Evolutionary conservation across 768 basidiomycete species (phyloP), one percentile per base, ranked within the genome.

Genomic region (Serendipita vermifera): DNA sequence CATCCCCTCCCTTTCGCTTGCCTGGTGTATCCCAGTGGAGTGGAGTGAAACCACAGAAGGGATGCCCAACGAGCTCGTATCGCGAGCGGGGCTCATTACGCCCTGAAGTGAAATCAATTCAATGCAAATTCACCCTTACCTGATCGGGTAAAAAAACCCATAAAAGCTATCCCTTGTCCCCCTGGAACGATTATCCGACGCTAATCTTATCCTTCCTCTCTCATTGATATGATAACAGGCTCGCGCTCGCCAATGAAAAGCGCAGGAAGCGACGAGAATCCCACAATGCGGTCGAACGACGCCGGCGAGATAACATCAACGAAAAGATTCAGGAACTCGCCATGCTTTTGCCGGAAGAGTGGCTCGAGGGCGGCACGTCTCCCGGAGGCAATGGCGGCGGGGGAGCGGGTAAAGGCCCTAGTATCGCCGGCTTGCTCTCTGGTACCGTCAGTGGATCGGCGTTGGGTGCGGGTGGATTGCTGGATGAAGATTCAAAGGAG

Each of bases 251-350:
- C n/a, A 79, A 78, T 60, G 91, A 94, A 70, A 93, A 93, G 67
- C 71, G 90, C 2, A 71, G 88, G 2, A 72, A 87, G 33, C 70
- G 91, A 48, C 70, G 91, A 58, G 91, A 93, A 69, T 83, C 81
- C 5, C 91, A 96, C 66, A 96, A 96, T 62, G 89, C 89, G 2
- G 91, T 96, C 61, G 91, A 96, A 72, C 73, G 91, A 15, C 70
- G 91, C 26, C 64, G 91, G 58, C 68, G 91, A 46, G 91, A 96
- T 65, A 93, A 92, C 67, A 96, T 96, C 67, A 96, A 96, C 69
- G 91, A 96, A 71, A 88, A 90, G 69, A 96, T 96, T 62, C 78
- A 79, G 35, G 91, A 96, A 67, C 77, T 96, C 1, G 85, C 91
- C 17, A 84, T 84, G 20, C 74, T 96, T 40, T 85, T 96, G 59